Conservation (phyloP, 1,284 basidiomycete species). For the Sanguinoderma infundibulare region DNA sequence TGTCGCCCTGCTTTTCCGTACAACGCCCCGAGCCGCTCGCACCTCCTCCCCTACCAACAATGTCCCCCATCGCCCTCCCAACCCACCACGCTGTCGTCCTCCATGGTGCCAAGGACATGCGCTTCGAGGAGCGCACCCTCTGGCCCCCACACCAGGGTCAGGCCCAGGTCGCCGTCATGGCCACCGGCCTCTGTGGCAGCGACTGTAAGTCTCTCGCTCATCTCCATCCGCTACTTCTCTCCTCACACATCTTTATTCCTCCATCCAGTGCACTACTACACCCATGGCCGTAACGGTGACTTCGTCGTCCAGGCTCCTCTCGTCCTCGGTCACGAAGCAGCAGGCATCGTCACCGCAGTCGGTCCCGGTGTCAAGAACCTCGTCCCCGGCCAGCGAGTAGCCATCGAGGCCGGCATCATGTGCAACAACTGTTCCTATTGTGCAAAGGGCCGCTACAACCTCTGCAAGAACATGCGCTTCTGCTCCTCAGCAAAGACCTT, state of each 20-base stretch:
- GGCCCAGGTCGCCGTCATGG: conserved; percentile 75
- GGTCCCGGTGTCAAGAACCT: conserved; percentile 70
- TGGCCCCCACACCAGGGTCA: conserved; percentile 70
- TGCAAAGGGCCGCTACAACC: conserved; percentile 86
- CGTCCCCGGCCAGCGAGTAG: conserved; percentile 86
- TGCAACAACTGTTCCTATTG: conserved; percentile 78
- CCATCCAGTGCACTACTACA: conserved; percentile 83
- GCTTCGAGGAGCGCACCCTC: conserved; percentile 67
- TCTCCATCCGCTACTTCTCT: conserved; percentile 24
- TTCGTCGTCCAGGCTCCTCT: conserved; percentile 85
- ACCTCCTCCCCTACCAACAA: conserved; percentile 33
- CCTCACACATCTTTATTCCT: conserved; percentile 16
- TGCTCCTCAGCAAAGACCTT: conserved; percentile 89
- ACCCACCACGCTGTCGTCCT: conserved; percentile 71
- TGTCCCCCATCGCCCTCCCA: conserved; percentile 63
- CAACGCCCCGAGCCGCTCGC: conserved; percentile 20
- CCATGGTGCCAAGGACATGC: conserved; percentile 73
- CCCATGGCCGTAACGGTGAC: conserved; percentile 88
- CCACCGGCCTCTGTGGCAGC: conserved; percentile 92
- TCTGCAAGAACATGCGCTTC: conserved; percentile 90
- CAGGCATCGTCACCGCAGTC: conserved; percentile 80
- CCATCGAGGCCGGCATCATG: conserved; percentile 92
- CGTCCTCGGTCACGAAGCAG: conserved; percentile 91
- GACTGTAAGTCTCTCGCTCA: conserved; percentile 63
- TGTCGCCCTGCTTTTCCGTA: conserved; percentile 22